Base-by-base conservation (phyloP, 2,329 filamentous ascomycete genomes). In the Fusarium pilosicola region DNA sequence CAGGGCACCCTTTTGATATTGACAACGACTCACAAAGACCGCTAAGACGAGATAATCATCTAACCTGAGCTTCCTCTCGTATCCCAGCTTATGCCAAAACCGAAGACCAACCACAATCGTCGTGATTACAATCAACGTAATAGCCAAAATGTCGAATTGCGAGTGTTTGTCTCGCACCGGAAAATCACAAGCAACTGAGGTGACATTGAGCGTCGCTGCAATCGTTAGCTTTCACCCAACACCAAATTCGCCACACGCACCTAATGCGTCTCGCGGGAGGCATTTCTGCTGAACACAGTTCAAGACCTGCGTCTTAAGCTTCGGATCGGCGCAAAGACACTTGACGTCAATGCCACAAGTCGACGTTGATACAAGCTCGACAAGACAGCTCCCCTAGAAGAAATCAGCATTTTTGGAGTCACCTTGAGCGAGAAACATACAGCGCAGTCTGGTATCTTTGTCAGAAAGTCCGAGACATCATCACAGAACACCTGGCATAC, bases 1-100 rank as follows among this genome's bases (percentile, higher is more conserved):
- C 9, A 9, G 5, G 5, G 11, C 4, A 3, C 20, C 2, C 11
- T n/a, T 13, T 1, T 18, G 3, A 7, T 0, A 2, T 13, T 1
- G 24, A 28, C 1, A 18, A 26, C 0, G 10, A 49, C 62, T 30
- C 14, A 64, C 62, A 42, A 51, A 51, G 28, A 36, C 45, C 3
- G 39, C 44, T 13, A 49, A 3, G 6, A 66, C 36, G 3, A 68
- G 5, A 26, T 54, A 66, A 22, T 54, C 18, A n/a, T 68, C n/a
- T 12, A 32, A 2, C 4, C 17, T 12, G 6, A 68, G 14, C 3
- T 13, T 18, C 2, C 28, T 28, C 5, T 38, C 13, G 1, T 44
- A 64, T 5, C 10, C 17, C 4, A 68, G 3, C 15, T 48, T 67
- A 0, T 59, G 32, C 10, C 20, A 66, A 41, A 68, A 10, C 2